These are phyloP conservation scores for Phytophthora pisi DNA, from an alignment of 352 stramenopile species.

Conservation along the genomic window DNA sequence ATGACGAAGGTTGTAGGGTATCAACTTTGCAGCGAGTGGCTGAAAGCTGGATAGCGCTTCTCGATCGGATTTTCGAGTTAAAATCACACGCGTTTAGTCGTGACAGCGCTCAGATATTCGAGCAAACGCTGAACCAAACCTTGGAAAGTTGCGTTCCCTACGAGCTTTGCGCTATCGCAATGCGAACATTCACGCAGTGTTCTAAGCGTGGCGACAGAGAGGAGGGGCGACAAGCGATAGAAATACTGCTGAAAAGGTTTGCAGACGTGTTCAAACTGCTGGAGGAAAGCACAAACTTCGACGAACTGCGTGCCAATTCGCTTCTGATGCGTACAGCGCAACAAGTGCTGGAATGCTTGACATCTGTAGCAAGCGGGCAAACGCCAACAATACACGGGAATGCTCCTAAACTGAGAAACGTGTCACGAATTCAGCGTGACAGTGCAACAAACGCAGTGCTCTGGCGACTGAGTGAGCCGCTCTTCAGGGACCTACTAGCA, in stretches of 20 bases:
- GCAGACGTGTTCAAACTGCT: constrained; percentile 12
- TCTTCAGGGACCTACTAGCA: constrained; percentile 27
- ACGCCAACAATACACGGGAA: not conserved
- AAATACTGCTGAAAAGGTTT: constrained; percentile 15
- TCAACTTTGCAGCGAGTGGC: not conserved
- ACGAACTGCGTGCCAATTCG: constrained; percentile 7
- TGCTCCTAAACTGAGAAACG: not conserved
- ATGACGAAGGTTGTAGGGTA: not conserved
- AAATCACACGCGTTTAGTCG: not conserved
- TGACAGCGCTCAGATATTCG: constrained; percentile 2
- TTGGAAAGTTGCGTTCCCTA: constrained; percentile 8
- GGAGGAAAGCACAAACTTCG: constrained; percentile 1
- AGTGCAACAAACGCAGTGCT: constrained; percentile 25
- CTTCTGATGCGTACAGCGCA: constrained; percentile 6
- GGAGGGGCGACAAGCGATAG: constrained; percentile 1
- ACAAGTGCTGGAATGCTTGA: constrained; percentile 18
- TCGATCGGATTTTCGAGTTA: constrained; percentile 13
- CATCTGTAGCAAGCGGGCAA: constrained; percentile 10
- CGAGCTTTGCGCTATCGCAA: constrained; percentile 6
- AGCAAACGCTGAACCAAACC: not conserved
- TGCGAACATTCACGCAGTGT: constrained; percentile 15
- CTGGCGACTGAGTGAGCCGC: constrained; percentile 38
- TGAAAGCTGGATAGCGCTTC: constrained; percentile 8
- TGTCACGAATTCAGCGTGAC: constrained; percentile 9
- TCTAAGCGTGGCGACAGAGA: constrained; percentile 13